phyloP scores from a whole-genome alignment of 768 basidiomycete genomes.

The Saitozyma sp. region DNA sequence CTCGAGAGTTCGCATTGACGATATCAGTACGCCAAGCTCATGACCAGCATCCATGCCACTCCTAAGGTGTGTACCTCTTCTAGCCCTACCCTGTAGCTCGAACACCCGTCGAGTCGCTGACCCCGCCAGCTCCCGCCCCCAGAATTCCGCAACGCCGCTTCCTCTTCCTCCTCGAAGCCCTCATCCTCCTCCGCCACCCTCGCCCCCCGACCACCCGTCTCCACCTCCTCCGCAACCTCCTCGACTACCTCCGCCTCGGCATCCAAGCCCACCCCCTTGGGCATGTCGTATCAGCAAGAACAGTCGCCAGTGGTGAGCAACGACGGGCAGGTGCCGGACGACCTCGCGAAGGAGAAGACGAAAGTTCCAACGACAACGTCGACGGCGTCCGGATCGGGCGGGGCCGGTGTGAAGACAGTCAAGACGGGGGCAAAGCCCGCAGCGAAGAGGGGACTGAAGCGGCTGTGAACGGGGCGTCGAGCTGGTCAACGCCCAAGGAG shows the following conservation, averaged over 20 bases:
- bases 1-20: slow-evolving; percentile 7
- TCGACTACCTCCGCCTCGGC: slow-evolving; percentile 4
- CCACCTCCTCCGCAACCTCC: slow-evolving; percentile 7
- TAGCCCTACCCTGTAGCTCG: not conserved
- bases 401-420: slow-evolving; percentile 3
- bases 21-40: slow-evolving; percentile 71
- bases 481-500: no score
- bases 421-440: slow-evolving; percentile 15
- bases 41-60: slow-evolving; percentile 88
- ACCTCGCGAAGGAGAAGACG: slow-evolving; percentile 15
- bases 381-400: slow-evolving; percentile 2
- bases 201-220: slow-evolving; percentile 1
- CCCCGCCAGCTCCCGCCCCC: slow-evolving; percentile 14
- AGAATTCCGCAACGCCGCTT: slow-evolving; percentile 14
- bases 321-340: slow-evolving; percentile 6
- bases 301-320: slow-evolving; percentile 22
- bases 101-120: slow-evolving; percentile 4
- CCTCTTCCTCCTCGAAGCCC: slow-evolving; percentile 1
- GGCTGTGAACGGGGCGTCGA: slow-evolving; percentile 15
- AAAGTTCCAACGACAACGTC: not conserved
- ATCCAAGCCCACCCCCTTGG: slow-evolving; percentile 29
- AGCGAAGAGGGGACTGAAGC: slow-evolving; percentile 42
- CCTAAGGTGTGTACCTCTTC: slow-evolving; percentile 60
- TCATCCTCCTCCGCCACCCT: slow-evolving; percentile 11
- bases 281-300: slow-evolving; percentile 26